These are phyloP conservation scores for Xylaria sp. DNA, from an alignment of 2,329 filamentous ascomycete genomes.

Conservation along the genomic window DNA sequence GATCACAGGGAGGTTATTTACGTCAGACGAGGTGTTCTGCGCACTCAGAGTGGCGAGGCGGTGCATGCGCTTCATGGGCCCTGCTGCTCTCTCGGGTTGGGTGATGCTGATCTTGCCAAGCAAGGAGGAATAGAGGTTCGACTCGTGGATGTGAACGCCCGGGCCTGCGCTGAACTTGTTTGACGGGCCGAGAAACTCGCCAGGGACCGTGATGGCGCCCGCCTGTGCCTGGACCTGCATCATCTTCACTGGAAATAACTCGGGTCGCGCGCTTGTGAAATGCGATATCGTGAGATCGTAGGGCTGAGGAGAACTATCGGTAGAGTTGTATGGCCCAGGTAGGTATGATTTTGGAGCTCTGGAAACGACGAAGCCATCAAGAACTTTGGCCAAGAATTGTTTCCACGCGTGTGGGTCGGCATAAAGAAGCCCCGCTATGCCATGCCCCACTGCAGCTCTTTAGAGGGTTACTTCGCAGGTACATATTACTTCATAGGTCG, in stretches of 20 bases:
- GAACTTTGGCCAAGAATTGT: not conserved
- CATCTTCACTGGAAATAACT: constrained; percentile 15
- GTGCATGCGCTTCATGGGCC: constrained; percentile 54
- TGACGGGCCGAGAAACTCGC: constrained; percentile 68
- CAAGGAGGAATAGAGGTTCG: constrained; percentile 74
- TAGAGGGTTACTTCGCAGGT: too few species aligned
- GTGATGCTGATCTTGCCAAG: constrained; percentile 63
- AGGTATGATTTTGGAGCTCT: too few species aligned
- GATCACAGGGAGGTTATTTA: constrained; percentile 45
- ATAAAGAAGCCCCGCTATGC: not conserved
- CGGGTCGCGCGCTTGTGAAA: not conserved
- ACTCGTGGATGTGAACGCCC: constrained; percentile 76
- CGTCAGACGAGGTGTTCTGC: constrained; percentile 20
- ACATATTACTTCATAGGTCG: not conserved
- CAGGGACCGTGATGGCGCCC: constrained; percentile 63
- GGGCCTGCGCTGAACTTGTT: constrained; percentile 66
- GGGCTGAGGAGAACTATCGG: not conserved
- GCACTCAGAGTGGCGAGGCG: constrained; percentile 38
- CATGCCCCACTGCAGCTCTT: not conserved
- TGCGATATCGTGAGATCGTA: not conserved
- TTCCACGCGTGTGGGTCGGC: not conserved
- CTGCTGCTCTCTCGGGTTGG: constrained; percentile 34
- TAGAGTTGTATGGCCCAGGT: too few species aligned
- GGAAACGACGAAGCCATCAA: not conserved
- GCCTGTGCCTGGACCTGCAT: constrained; percentile 21